Base-by-base conservation (phyloP, 257 asterid genomes). In the Fraxinus excelsior region DNA sequence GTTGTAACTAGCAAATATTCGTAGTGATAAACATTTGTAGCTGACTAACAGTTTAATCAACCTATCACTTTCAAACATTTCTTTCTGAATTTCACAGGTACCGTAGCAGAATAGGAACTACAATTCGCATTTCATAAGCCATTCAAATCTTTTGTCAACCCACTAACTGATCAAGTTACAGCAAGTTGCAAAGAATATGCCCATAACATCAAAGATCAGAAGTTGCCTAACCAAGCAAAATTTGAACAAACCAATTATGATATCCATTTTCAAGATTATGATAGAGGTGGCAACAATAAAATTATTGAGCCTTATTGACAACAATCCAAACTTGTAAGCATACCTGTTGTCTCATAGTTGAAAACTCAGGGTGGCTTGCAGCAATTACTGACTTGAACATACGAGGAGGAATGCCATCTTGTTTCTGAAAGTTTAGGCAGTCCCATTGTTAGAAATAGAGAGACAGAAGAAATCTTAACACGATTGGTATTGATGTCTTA, bases 311-410 rank as follows among this genome's bases (percentile, higher is more conserved):
- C 29, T 34, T n/a, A 80, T 29, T 62, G 19, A 70, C 21, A 71
- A 74, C 42, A 76, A 51, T 67, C 78, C 70, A n/a, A 76, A 42
- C 68, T 78, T 75, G 71, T 65, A 79, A 70, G 44, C 73, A 67
- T 80, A 91, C 99, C 99, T 93, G 99, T 78, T 95, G 99, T 82
- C 98, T 87, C 97, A 91, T 93, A 31, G 97, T 93, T 56, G 98
- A 95, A 87, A 95, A 95, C 80, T 95, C 99, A 80, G 98, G 97
- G 74, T 95, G 99, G 51, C 93, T 95, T 78, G 99, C 98, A 77
- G 99, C 99, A 85, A 95, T 93, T 12, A 93, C 90, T 6, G 98
- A 93, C 87, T 95, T 95, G 93, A 95, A 91, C 98, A 95, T 95
- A 70, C 96, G 97, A 65, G 99, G 99, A 81, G 94, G 88, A 71